These are phyloP conservation scores for Lindgomyces ingoldianus DNA, from an alignment of 495 filamentous ascomycete species.

Conservation along the genomic window DNA sequence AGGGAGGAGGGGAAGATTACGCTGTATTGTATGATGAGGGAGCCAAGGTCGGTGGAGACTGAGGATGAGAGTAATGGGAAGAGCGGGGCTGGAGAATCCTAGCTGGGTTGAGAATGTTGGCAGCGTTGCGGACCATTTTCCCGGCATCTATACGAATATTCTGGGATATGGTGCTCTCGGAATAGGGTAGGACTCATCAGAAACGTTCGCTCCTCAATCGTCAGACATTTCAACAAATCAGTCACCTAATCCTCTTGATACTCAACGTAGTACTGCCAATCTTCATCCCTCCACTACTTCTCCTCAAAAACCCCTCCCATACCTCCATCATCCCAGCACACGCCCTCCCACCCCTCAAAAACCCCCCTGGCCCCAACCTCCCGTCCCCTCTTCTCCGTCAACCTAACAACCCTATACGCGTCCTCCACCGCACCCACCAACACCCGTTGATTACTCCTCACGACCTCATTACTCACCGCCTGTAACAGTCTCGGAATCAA, in stretches of 20 bases:
- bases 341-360: conserved; percentile 25
- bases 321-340: conserved; percentile 22
- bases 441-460: conserved; percentile 15
- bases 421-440: conserved; percentile 29
- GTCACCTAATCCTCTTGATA: too few species aligned
- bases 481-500: conserved; percentile 11
- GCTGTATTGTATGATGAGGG: conserved; percentile 56
- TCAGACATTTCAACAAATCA: too few species aligned
- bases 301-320: neutral
- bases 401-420: conserved; percentile 15
- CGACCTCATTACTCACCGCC: conserved; percentile 18
- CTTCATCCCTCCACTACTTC: neutral
- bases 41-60: conserved; percentile 40
- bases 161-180: too few species aligned
- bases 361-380: conserved; percentile 20
- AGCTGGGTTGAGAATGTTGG: neutral
- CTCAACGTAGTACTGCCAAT: neutral
- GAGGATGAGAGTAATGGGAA: neutral
- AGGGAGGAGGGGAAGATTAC: conserved; percentile 53
- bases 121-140: too few species aligned
- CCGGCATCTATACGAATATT: too few species aligned
- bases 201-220: neutral
- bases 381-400: conserved; percentile 10
- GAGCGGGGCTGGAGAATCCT: neutral
- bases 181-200: too few species aligned